A percentile compares a stretch with the other conserved stretches of the same genome.
Evolutionary conservation across 768 basidiomycete genomes (phyloP).

Genomic region (Chalciporus piperatus): DNA sequence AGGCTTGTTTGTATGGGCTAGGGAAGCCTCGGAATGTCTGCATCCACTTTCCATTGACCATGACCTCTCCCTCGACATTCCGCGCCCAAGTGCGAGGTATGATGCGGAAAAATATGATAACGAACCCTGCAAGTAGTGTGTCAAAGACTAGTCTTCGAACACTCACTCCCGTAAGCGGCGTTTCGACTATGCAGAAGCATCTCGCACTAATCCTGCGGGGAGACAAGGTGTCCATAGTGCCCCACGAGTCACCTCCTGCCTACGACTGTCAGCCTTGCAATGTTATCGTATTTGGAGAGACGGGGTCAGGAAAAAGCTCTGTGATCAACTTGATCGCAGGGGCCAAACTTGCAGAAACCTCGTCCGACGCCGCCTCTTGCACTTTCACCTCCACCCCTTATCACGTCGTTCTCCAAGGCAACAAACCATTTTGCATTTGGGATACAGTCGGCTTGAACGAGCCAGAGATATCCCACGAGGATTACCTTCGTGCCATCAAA

Average conservation of each 20-base stretch:
- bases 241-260: conserved; percentile 8
- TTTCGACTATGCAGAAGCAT: not conserved
- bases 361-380: conserved; percentile 31
- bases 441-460: conserved; percentile 35
- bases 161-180: conserved; percentile 8
- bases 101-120: conserved; percentile 3
- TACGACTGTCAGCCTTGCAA: conserved; percentile 18
- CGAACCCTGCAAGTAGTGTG: not conserved
- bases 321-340: conserved; percentile 41
- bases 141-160: not conserved
- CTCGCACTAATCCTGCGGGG: not conserved
- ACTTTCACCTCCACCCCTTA: conserved; percentile 33
- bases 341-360: conserved; percentile 24
- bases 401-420: conserved; percentile 12
- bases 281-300: conserved; percentile 29
- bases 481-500: conserved; percentile 26
- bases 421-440: conserved; percentile 24
- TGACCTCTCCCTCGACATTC: not conserved
- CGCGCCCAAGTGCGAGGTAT: conserved; percentile 1
- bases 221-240: conserved; percentile 4
- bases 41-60: not conserved
- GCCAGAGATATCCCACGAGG: conserved; percentile 12
- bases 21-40: too few relatives aligned
- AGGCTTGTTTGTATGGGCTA: too few relatives aligned
- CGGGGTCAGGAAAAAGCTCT: conserved; percentile 38